Evolutionary conservation across 75 land plant genomes (phyloP).

Genomic region (Pinus albicaulis): DNA sequence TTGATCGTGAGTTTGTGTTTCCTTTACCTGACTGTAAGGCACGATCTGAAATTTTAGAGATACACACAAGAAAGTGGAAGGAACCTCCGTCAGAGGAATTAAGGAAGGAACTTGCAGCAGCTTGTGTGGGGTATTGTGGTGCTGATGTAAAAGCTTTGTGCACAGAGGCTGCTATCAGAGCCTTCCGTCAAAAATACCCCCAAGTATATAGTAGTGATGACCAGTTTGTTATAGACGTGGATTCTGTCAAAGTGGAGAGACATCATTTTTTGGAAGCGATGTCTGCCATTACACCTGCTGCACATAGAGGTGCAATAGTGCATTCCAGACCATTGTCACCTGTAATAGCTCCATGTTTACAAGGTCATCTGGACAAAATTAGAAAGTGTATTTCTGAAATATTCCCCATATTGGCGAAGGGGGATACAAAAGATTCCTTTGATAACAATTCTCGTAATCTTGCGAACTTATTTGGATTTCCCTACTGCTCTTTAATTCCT

Average conservation of each 20-base stretch:
- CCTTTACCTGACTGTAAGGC: slow-evolving; percentile 91
- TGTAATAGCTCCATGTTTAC: slow-evolving; percentile 72
- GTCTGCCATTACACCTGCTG: slow-evolving; percentile 95
- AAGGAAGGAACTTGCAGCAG: slow-evolving; percentile 80
- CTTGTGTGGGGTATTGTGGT: slow-evolving; percentile 99
- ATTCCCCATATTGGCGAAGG: slow-evolving; percentile 42
- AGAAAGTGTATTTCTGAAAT: slow-evolving; percentile 57
- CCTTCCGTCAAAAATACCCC: slow-evolving; percentile 93
- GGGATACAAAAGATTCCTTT: slow-evolving; percentile 10
- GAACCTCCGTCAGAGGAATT: slow-evolving; percentile 72
- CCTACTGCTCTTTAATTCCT: slow-evolving; percentile 67
- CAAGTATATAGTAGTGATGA: slow-evolving; percentile 97
- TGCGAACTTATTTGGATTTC: slow-evolving; percentile 52
- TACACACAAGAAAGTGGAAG: slow-evolving; percentile 95
- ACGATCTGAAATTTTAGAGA: slow-evolving; percentile 81
- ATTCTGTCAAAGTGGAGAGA: slow-evolving; percentile 72
- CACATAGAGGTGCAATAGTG: slow-evolving; percentile 87
- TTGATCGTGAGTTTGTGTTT: slow-evolving; percentile 92
- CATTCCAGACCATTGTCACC: slow-evolving; percentile 82
- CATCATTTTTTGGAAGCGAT: slow-evolving; percentile 91
- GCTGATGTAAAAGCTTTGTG: slow-evolving; percentile 95
- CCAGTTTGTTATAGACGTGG: slow-evolving; percentile 92
- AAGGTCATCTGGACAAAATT: slow-evolving; percentile 61
- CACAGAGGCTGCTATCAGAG: slow-evolving; percentile 98
- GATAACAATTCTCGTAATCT: slow-evolving; percentile 40